Evolutionary conservation across 1,284 basidiomycete genomes (phyloP).

Genomic region (Rhodotorula sp.): DNA sequence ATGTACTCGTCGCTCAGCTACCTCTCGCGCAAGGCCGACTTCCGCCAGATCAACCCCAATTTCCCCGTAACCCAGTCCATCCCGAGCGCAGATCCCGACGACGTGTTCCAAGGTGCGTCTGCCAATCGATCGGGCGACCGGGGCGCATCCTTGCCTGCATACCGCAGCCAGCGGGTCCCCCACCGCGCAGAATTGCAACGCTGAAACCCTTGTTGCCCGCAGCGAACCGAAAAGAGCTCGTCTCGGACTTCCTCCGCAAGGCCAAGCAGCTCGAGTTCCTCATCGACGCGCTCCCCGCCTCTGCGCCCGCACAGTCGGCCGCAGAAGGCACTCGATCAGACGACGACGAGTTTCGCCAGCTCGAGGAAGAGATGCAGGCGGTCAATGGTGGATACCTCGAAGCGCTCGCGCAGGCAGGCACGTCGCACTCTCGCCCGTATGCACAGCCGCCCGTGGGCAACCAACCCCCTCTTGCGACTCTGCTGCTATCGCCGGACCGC

Average conservation of each 20-base stretch:
- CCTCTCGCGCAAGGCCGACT: constrained; percentile 69
- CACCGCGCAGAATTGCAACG: too few species aligned
- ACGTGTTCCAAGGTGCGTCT: constrained; percentile 64
- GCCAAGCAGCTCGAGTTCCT: constrained; percentile 80
- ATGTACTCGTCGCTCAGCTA: constrained; percentile 76
- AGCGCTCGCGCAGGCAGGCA: constrained; percentile 56
- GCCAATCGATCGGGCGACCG: neutral
- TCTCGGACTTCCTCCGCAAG: constrained; percentile 73
- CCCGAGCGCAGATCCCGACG: constrained; percentile 69
- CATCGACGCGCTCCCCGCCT: constrained; percentile 69
- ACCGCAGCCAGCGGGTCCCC: too few species aligned
- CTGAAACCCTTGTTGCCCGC: too few species aligned
- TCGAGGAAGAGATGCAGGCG: constrained; percentile 67
- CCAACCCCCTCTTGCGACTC: too few species aligned
- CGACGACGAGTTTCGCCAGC: constrained; percentile 55
- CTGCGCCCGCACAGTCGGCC: constrained; percentile 64
- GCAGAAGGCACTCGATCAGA: constrained; percentile 46
- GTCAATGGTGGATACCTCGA: constrained; percentile 71
- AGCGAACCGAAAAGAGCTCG: constrained; percentile 78
- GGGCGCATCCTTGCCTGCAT: too few species aligned
- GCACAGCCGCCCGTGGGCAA: neutral
- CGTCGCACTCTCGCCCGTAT: neutral
- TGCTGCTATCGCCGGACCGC: neutral
- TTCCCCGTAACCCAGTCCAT: constrained; percentile 74
- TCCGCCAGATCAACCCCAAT: constrained; percentile 68